phyloP scores from a whole-genome alignment of 805 yeast species.

The Starmera caribaea region DNA sequence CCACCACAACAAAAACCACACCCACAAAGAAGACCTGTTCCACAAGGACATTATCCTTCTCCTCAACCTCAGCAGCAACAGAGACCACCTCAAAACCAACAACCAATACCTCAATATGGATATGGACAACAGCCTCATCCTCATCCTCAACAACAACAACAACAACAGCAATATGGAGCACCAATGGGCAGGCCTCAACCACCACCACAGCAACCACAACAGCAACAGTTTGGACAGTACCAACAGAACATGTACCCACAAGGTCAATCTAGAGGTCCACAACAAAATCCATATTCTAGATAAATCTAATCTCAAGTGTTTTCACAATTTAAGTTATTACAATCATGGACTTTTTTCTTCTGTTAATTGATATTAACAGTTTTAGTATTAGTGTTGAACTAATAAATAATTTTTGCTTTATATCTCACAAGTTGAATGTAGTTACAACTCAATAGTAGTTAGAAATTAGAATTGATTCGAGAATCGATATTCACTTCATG shows the following conservation, averaged over 20 bases:
- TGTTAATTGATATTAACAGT: too few species aligned
- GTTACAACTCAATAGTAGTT: too few species aligned
- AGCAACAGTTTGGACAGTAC: constrained; percentile 4
- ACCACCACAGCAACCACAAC: constrained; percentile 6
- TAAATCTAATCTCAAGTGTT: too few species aligned
- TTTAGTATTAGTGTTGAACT: too few species aligned
- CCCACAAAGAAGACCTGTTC: background rate
- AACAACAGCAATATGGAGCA: background rate
- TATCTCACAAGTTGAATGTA: too few species aligned
- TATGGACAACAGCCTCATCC: constrained; percentile 1
- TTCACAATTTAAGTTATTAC: too few species aligned
- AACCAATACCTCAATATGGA: background rate
- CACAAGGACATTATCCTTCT: background rate
- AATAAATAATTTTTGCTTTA: too few species aligned
- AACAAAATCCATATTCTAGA: too few species aligned
- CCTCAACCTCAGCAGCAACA: background rate
- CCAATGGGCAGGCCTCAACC: background rate
- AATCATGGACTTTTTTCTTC: too few species aligned
- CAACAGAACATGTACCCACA: constrained; percentile 2
- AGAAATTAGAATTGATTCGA: too few species aligned
- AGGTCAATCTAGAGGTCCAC: background rate
- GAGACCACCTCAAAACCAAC: background rate
- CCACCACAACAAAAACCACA: background rate
- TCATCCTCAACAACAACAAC: constrained; percentile 5
- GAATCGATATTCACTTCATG: too few species aligned